These are phyloP conservation scores for Boletus vinaceobasis DNA, from an alignment of 768 basidiomycete genomes.

Conservation along the genomic window DNA sequence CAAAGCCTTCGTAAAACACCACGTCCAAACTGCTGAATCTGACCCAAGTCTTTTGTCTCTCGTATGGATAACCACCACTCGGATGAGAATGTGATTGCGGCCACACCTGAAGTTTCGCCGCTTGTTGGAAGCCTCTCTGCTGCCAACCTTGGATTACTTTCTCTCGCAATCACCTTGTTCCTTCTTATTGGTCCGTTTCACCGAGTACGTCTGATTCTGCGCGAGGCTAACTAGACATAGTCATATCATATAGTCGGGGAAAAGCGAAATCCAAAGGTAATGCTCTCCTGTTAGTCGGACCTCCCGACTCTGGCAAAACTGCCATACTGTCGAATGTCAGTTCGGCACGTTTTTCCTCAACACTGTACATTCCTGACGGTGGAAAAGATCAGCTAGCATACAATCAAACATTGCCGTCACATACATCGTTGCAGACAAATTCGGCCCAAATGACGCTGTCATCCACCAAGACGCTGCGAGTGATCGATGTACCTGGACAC, in stretches of 20 bases:
- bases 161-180: constrained; percentile 43
- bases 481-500: constrained; percentile 84
- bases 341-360: constrained; percentile 7
- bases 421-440: constrained; percentile 78
- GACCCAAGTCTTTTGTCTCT: background rate
- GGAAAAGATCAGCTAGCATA: constrained; percentile 54
- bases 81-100: constrained; percentile 2
- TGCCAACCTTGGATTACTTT: constrained; percentile 38
- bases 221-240: constrained; percentile 35
- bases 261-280: constrained; percentile 50
- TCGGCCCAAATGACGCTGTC: constrained; percentile 44
- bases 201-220: background rate
- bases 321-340: constrained; percentile 68
- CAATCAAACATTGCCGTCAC: constrained; percentile 59
- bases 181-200: constrained; percentile 41
- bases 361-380: constrained; percentile 6
- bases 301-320: constrained; percentile 79
- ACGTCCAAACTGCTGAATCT: background rate
- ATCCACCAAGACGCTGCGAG: constrained; percentile 43
- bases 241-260: constrained; percentile 41
- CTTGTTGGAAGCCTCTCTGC: constrained; percentile 37
- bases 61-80: constrained; percentile 13
- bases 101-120: constrained; percentile 36
- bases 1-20: background rate
- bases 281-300: constrained; percentile 71